These are phyloP conservation scores for Phytophthora pistaciae DNA, from an alignment of 352 stramenopile genomes.

Conservation along the genomic window DNA sequence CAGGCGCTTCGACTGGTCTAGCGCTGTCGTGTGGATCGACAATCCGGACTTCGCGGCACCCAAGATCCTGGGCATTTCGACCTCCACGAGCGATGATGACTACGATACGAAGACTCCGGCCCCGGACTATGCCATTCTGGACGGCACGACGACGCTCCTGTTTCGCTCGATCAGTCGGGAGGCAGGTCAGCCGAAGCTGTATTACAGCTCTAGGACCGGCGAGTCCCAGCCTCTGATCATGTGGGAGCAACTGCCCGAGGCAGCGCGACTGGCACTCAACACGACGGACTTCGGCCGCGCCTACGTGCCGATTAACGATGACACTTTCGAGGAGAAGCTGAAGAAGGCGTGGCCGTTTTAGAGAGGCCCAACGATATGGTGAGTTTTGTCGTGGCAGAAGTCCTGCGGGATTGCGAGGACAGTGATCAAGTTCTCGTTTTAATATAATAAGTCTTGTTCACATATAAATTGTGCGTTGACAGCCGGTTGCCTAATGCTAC, in stretches of 20 bases:
- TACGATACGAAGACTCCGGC: neutral
- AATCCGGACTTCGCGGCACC: neutral
- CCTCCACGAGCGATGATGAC: neutral
- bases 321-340: neutral
- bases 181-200: neutral
- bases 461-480: neutral
- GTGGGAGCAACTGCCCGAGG: neutral
- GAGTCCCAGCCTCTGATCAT: neutral
- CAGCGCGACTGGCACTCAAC: neutral
- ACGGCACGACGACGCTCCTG: neutral
- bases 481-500: too few species aligned
- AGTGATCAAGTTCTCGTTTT: neutral
- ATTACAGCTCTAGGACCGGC: neutral
- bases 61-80: neutral
- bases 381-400: too few species aligned
- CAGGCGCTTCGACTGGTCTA: neutral
- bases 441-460: neutral
- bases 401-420: neutral
- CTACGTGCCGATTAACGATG: neutral
- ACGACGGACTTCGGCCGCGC: neutral
- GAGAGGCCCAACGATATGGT: neutral
- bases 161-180: neutral
- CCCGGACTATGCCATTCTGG: constrained; percentile 1
- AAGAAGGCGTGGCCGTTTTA: constrained; percentile 1
- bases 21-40: constrained; percentile 1